These are phyloP conservation scores for Trichoderma simmonsii DNA, from an alignment of 2,329 filamentous ascomycete species.

Conservation along the genomic window DNA sequence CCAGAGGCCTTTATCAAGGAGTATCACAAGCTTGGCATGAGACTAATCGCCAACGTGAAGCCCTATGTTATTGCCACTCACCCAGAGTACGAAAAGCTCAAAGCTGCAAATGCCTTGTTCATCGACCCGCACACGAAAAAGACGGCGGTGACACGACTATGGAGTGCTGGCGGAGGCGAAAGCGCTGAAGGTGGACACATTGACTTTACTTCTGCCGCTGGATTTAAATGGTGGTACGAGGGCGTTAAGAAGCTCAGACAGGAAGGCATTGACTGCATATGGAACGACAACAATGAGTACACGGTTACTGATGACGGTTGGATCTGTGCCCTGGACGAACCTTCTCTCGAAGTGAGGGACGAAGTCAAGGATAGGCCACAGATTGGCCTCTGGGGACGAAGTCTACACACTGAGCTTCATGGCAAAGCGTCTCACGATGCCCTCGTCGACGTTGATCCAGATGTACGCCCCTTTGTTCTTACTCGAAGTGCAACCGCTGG, in stretches of 20 bases:
- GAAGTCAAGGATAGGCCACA: slow-evolving; percentile 41
- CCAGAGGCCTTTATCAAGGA: slow-evolving; percentile 61
- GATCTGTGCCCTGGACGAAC: slow-evolving; percentile 54
- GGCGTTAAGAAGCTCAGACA: slow-evolving; percentile 61
- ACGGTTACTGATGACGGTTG: slow-evolving; percentile 63
- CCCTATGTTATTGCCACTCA: slow-evolving; percentile 67
- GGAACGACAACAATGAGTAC: slow-evolving; percentile 80
- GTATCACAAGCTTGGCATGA: slow-evolving; percentile 62
- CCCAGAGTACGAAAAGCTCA: slow-evolving; percentile 61
- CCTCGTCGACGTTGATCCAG: slow-evolving; percentile 54
- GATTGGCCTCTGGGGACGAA: slow-evolving; percentile 67
- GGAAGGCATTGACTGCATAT: slow-evolving; percentile 68
- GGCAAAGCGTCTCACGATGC: slow-evolving; percentile 69
- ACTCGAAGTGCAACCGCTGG: slow-evolving; percentile 69
- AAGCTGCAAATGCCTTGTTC: slow-evolving; percentile 60
- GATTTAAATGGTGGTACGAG: slow-evolving; percentile 69
- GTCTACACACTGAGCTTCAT: slow-evolving; percentile 67
- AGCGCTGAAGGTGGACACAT: slow-evolving; percentile 69
- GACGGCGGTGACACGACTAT: slow-evolving; percentile 59
- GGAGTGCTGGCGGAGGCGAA: slow-evolving; percentile 70
- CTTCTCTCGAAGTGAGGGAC: slow-evolving; percentile 35
- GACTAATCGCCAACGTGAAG: slow-evolving; percentile 69
- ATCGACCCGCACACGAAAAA: slow-evolving; percentile 51
- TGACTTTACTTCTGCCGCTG: slow-evolving; percentile 66
- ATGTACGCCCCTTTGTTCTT: slow-evolving; percentile 63